phyloP scores from a whole-genome alignment of 805 yeast species.

The Metschnikowia vanudenii region DNA sequence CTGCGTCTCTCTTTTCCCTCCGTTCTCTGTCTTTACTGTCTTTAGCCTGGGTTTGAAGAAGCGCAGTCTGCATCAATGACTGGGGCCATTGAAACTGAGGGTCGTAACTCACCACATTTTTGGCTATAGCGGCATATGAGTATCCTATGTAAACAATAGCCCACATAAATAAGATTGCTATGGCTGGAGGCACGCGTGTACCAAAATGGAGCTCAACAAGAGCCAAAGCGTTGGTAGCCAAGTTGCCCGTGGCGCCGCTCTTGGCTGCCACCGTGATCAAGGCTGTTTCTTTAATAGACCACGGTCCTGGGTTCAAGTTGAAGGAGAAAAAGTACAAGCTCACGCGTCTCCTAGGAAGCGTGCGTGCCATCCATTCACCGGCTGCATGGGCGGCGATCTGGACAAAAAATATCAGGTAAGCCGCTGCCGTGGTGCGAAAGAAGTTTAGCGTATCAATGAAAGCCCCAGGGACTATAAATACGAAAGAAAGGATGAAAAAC shows the following conservation, averaged over 20 bases:
- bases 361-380: constrained; percentile 45
- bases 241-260: constrained; percentile 51
- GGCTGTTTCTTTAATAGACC: constrained; percentile 54
- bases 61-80: constrained; percentile 49
- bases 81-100: constrained; percentile 50
- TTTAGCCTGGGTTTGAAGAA: constrained; percentile 24
- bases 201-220: constrained; percentile 46
- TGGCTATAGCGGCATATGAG: constrained; percentile 52
- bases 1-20: background rate
- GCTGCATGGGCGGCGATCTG: constrained; percentile 49
- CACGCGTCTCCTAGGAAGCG: constrained; percentile 35
- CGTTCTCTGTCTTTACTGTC: constrained; percentile 4
- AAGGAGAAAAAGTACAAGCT: constrained; percentile 24
- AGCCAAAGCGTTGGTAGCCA: constrained; percentile 48
- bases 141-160: constrained; percentile 53
- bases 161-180: constrained; percentile 48
- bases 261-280: constrained; percentile 52
- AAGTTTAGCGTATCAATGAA: constrained; percentile 42
- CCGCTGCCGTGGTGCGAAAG: constrained; percentile 46
- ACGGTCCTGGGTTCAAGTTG: constrained; percentile 50
- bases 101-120: constrained; percentile 44
- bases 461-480: constrained; percentile 43
- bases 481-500: constrained; percentile 30
- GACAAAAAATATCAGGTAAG: constrained; percentile 51
- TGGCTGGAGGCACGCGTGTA: constrained; percentile 27